Evolutionary conservation across 768 basidiomycete genomes (phyloP).

Genomic region (Omphalotus guepiniiformis): DNA sequence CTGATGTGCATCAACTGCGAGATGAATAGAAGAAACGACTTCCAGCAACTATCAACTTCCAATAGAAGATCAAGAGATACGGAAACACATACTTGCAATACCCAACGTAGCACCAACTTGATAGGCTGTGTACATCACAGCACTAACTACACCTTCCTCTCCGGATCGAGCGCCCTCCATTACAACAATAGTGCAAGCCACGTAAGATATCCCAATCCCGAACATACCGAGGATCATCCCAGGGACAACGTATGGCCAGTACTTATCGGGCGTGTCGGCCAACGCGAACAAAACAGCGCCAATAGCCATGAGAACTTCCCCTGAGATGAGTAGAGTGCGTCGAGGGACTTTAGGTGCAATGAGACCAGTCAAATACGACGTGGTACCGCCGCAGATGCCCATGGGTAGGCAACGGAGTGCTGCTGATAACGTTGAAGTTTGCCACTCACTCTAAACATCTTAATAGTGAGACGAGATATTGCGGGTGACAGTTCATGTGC

Average conservation of each 20-base stretch:
- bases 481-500: too few relatives aligned
- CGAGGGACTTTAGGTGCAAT: slow-evolving; percentile 2
- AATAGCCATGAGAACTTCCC: slow-evolving; percentile 29
- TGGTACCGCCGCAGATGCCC: slow-evolving; percentile 4
- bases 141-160: slow-evolving; percentile 8
- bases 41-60: neutral
- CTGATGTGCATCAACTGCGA: neutral
- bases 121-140: slow-evolving; percentile 9
- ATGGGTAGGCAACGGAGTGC: slow-evolving; percentile 6
- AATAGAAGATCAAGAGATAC: neutral
- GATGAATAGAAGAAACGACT: slow-evolving; percentile 4
- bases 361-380: slow-evolving; percentile 5
- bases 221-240: slow-evolving; percentile 42
- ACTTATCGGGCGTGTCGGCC: slow-evolving; percentile 31
- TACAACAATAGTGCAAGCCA: slow-evolving; percentile 11
- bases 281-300: slow-evolving; percentile 37
- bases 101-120: slow-evolving; percentile 8
- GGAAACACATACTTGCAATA: neutral
- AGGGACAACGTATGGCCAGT: slow-evolving; percentile 44
- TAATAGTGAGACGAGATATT: too few relatives aligned
- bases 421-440: slow-evolving; percentile 3
- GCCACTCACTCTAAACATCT: too few relatives aligned
- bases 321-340: slow-evolving; percentile 30
- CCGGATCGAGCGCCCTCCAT: slow-evolving; percentile 6
- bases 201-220: slow-evolving; percentile 37